Percentiles rank a stretch among this genome's conserved stretches.
phyloP scores from a whole-genome alignment of 2,329 filamentous ascomycete genomes.

The Ceratocystis cubensis region DNA sequence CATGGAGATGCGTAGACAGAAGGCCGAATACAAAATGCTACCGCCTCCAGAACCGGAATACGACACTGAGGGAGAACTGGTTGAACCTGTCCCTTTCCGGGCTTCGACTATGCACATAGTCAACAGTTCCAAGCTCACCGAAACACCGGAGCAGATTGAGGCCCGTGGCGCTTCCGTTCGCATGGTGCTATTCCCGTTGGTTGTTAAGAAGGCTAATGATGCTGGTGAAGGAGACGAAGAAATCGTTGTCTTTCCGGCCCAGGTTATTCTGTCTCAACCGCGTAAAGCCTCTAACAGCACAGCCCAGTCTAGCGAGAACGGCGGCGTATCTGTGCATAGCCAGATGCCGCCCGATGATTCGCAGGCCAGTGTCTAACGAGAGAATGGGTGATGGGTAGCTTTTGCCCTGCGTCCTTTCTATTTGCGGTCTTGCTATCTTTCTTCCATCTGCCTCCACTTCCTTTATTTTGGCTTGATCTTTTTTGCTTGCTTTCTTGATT shows the following conservation, averaged over 20 bases:
- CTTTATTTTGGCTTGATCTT: not conserved
- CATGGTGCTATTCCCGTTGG: constrained; percentile 86
- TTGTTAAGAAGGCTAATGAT: constrained; percentile 92
- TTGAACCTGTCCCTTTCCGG: constrained; percentile 82
- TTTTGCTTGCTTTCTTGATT: not conserved
- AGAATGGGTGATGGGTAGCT: not conserved
- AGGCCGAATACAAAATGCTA: constrained; percentile 97
- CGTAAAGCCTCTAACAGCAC: constrained; percentile 29
- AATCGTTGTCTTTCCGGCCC: constrained; percentile 87
- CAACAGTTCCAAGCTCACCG: constrained; percentile 51
- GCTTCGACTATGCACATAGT: constrained; percentile 72
- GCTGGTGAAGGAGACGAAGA: constrained; percentile 78
- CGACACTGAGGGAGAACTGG: constrained; percentile 80
- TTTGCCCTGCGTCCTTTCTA: not conserved
- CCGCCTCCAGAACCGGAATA: constrained; percentile 90
- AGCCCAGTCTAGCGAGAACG: constrained; percentile 41
- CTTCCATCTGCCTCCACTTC: not conserved
- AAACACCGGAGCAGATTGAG: constrained; percentile 68
- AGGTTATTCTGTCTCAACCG: constrained; percentile 65
- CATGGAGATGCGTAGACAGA: constrained; percentile 93
- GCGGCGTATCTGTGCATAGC: constrained; percentile 31
- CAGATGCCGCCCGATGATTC: constrained; percentile 27
- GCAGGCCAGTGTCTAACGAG: constrained; percentile 27
- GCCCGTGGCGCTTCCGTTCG: constrained; percentile 65
- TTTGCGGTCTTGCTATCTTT: constrained; percentile 17